Base-by-base conservation (phyloP, 2,329 filamentous ascomycete genomes). In the Dryadomyces quercus-mongolicae region DNA sequence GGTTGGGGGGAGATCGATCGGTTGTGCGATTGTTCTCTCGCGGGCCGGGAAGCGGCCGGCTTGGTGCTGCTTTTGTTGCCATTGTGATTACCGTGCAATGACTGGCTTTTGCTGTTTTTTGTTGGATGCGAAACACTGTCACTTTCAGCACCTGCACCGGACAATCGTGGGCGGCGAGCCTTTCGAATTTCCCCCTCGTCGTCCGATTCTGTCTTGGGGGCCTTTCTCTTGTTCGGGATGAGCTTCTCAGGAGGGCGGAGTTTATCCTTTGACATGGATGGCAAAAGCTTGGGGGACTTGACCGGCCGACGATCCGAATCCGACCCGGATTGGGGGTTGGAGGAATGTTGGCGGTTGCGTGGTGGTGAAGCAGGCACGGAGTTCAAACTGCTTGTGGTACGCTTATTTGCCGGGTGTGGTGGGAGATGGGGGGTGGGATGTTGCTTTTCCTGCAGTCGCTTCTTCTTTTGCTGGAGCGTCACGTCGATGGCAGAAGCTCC, bases 1-100 rank as follows among this genome's bases (percentile, higher is more conserved):
- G 71, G 65, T 49, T 74, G 78, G 12, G 84, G 84, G 18, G 84
- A 87, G 20, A 73, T 68, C 10, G 84, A 87, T 57, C 76, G 66
- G 54, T 71, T 68, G 48, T 66, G 66, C 20, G 66, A 56, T 18
- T 60, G 61, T 12, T 72, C 69, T 54, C 66, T 61, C 43, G 66
- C 63, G 20, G 62, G 56, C 54, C 65, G 68, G 3, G 62, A 60
- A 49, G 67, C 64, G 13, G 66, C 58, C 10, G 63, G 54, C 57
- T 68, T 73, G 38, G 58, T 56, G 38, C 7, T 18, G 46, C 40
- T 22, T 40, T 36, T 51, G 13, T 22, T 55, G 31, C 53, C 49
- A 46, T 56, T 62, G 56, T 34, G 54, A 57, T 54, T 61, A 61
- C 34, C 61, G 57, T 36, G 62, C 59, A 49, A 62, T 58, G 60